phyloP scores from a whole-genome alignment of 192 early-diverging fungal species.

The Ramicandelaber brevisporus region DNA sequence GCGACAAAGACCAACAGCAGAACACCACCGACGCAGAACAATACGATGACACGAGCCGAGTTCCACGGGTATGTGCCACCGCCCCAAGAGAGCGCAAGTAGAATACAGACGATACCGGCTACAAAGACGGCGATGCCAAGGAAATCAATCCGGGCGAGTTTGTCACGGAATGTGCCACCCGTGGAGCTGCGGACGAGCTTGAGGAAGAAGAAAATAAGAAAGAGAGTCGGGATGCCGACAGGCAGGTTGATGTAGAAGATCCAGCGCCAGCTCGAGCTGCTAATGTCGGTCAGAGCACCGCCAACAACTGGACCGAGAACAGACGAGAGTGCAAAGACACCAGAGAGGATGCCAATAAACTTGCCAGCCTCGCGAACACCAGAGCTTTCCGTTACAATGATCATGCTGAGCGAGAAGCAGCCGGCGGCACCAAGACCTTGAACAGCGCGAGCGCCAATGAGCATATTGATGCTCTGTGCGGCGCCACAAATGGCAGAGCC shows the following conservation, averaged over 20 bases:
- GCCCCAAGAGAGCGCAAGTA: conserved; percentile 37
- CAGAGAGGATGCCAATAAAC: conserved; percentile 25
- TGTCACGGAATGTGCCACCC: conserved; percentile 16
- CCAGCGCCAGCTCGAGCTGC: conserved; percentile 22
- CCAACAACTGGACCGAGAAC: conserved; percentile 28
- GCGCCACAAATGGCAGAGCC: conserved; percentile 39
- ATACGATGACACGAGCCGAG: conserved; percentile 12
- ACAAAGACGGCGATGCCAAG: conserved; percentile 23
- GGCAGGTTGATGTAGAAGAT: conserved; percentile 30
- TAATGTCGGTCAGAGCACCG: conserved; percentile 26
- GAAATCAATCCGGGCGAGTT: conserved; percentile 33
- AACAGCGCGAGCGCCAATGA: conserved; percentile 45
- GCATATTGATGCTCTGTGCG: conserved; percentile 16
- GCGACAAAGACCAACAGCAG: conserved; percentile 18
- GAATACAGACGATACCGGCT: conserved; percentile 15
- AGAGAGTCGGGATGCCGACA: conserved; percentile 15
- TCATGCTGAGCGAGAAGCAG: conserved; percentile 25
- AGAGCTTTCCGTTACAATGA: conserved; percentile 47
- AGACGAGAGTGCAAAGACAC: conserved; percentile 20
- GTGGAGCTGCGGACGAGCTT: conserved; percentile 17
- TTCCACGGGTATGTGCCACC: conserved; percentile 31
- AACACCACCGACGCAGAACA: conserved; percentile 11
- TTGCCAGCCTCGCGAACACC: conserved; percentile 32
- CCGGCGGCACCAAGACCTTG: conserved; percentile 45
- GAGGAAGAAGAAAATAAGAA: conserved; percentile 20